phyloP scores from a whole-genome alignment of 2,329 filamentous ascomycete genomes.

The Fusarium sp. region DNA sequence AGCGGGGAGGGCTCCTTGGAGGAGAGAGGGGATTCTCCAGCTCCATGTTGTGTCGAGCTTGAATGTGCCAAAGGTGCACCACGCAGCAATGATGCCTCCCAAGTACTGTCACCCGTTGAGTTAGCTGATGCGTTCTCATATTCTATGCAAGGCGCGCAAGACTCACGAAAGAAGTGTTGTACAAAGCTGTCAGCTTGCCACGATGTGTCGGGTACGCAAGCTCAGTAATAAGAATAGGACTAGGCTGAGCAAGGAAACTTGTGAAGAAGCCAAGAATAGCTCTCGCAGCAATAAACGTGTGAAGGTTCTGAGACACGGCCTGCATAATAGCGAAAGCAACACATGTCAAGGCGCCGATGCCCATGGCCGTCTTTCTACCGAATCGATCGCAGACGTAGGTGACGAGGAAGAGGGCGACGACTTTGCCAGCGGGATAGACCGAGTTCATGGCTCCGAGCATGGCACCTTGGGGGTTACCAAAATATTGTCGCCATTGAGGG shows the following conservation, averaged over 20 bases:
- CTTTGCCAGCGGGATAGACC: slow-evolving; percentile 51
- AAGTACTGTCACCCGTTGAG: slow-evolving; percentile 32
- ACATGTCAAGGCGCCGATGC: slow-evolving; percentile 46
- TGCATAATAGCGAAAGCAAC: slow-evolving; percentile 49
- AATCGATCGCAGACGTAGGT: slow-evolving; percentile 51
- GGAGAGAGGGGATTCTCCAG: slow-evolving; percentile 43
- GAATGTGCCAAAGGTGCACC: slow-evolving; percentile 44
- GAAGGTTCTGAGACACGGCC: slow-evolving; percentile 38
- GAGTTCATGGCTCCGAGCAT: slow-evolving; percentile 52
- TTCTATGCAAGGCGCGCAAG: no score
- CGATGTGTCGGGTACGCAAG: slow-evolving; percentile 49
- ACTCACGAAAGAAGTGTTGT: slow-evolving; percentile 46
- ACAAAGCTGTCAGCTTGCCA: slow-evolving; percentile 47
- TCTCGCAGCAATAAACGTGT: slow-evolving; percentile 45
- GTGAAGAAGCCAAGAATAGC: slow-evolving; percentile 48
- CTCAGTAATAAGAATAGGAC: slow-evolving; percentile 48
- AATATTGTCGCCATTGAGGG: slow-evolving; percentile 53
- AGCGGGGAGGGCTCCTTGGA: slow-evolving; percentile 37
- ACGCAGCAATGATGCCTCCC: slow-evolving; percentile 45
- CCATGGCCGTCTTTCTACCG: slow-evolving; percentile 53
- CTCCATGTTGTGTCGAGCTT: slow-evolving; percentile 35
- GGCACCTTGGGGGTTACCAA: slow-evolving; percentile 50
- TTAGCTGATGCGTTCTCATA: background rate
- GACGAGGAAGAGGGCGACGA: slow-evolving; percentile 50
- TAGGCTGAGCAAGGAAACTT: slow-evolving; percentile 45